Base-by-base conservation (phyloP, 2,329 filamentous ascomycete genomes). In the Trichoderma arundinaceum region DNA sequence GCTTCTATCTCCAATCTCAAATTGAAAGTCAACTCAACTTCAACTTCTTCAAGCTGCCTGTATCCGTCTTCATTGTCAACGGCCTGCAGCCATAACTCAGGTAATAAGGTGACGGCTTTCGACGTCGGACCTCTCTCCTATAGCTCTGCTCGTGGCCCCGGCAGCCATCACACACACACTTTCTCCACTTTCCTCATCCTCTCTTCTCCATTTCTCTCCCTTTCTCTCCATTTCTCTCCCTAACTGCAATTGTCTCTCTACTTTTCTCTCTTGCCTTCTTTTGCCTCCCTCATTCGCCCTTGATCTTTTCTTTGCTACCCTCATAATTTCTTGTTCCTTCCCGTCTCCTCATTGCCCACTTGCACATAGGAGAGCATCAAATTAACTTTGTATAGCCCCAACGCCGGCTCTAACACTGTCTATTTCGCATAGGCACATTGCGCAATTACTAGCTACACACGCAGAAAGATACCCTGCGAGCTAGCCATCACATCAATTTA, bases 121-220 rank as follows among this genome's bases (percentile, higher is more conserved):
- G 46, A 12, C 46, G 28, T 49, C 46, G 19, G 19, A 49, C n/a
- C 46, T 5, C 2, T 49, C 6, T 49, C 46, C 44, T 17, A 48
- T 19, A 48, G 7, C 46, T 22, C 22, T 28, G 22, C 22, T 28
- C 22, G 22, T 22, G 10, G 19, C 46, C 22, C 46, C 28, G 46
- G 46, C 46, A 49, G 19, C n/a, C n/a, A n/a, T n/a, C n/a, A 7
- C 19, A 49, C 46, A 49, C 46, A 49, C 46, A 49, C 44, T 49
- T 19, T 49, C 46, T 22, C 22, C 46, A 28, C 4, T 28, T 4
- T 28, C 22, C 22, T 22, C n/a, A 5, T 28, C 46, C 15, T 13
- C 46, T 49, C 46, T 22, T 49, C 46, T n/a, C 2, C 4, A 15
- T 22, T 22, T 49, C 46, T 32, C 43, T 41, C 38, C 3, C 1